These are phyloP conservation scores for Lycium ferocissimum DNA, from an alignment of 257 asterid genomes.

Conservation along the genomic window DNA sequence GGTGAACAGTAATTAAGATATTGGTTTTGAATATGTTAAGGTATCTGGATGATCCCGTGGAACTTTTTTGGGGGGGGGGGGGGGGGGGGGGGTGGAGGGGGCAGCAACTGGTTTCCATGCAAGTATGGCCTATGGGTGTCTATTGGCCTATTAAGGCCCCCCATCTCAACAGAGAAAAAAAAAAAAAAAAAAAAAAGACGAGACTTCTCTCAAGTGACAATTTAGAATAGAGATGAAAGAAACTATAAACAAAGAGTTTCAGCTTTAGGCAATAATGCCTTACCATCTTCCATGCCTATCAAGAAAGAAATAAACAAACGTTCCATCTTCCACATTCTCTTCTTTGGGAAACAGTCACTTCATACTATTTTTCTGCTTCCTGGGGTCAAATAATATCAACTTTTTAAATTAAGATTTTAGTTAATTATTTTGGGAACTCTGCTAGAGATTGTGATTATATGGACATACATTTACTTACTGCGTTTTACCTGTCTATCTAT, in stretches of 20 bases:
- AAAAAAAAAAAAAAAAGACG: neutral
- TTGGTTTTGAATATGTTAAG: neutral
- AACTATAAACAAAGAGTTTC: neutral
- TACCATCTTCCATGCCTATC: neutral
- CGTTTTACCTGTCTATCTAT: neutral
- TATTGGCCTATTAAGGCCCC: neutral
- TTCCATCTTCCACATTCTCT: neutral
- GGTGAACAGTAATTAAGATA: neutral
- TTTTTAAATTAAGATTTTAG: slow-evolving; percentile 17
- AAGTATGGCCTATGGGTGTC: neutral
- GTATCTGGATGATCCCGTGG: neutral
- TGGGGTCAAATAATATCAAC: neutral
- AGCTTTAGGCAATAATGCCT: slow-evolving; percentile 9
- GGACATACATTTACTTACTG: neutral
- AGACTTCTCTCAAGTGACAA: neutral
- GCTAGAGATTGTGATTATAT: neutral
- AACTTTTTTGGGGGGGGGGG: neutral
- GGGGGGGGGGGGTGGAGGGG: neutral
- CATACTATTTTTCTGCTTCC: neutral
- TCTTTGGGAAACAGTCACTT: neutral
- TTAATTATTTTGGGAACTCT: slow-evolving; percentile 17
- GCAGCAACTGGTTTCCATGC: neutral
- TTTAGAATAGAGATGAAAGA: slow-evolving; percentile 8
- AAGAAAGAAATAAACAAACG: neutral
- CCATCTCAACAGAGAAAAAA: neutral